Evolutionary conservation across 495 filamentous ascomycete genomes (phyloP).

Genomic region (Podospora bellae-mahoneyi): DNA sequence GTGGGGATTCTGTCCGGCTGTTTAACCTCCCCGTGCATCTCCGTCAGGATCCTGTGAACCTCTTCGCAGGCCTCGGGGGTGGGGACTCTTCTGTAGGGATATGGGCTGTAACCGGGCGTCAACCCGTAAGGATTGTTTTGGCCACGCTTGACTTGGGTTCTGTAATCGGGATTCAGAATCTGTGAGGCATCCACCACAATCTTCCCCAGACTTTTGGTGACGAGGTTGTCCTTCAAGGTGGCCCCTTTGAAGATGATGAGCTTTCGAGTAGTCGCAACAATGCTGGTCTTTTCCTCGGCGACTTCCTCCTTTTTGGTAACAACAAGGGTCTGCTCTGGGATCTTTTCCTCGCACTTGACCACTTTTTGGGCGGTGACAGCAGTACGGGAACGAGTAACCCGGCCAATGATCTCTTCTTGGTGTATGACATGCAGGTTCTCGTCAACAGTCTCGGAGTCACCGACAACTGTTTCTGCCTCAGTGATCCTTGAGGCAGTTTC

Average conservation of each 20-base stretch:
- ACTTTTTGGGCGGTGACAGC: not conserved
- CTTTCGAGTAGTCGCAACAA: not conserved
- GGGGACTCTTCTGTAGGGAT: slow-evolving; percentile 64
- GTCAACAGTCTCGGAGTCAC: not conserved
- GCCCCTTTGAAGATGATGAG: slow-evolving; percentile 19
- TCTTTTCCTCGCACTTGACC: not conserved
- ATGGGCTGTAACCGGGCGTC: slow-evolving; percentile 57
- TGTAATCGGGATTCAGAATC: slow-evolving; percentile 26
- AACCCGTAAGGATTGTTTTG: slow-evolving; percentile 46
- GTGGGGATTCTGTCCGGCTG: slow-evolving; percentile 66
- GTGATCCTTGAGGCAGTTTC: not conserved
- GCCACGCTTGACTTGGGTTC: slow-evolving; percentile 31
- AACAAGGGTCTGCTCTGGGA: not conserved
- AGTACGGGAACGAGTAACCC: not conserved
- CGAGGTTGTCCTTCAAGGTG: slow-evolving; percentile 9
- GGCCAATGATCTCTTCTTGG: not conserved
- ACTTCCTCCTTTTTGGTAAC: not conserved
- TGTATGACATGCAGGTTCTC: not conserved
- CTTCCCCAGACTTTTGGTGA: slow-evolving; percentile 9
- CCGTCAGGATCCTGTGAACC: slow-evolving; percentile 65
- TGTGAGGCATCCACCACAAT: slow-evolving; percentile 18
- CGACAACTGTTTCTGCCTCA: not conserved
- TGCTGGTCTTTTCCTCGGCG: not conserved
- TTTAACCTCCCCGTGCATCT: slow-evolving; percentile 57
- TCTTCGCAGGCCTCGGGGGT: slow-evolving; percentile 69